These are phyloP conservation scores for Angomonas ambiguus DNA, from an alignment of 208 protist species.

Conservation along the genomic window DNA sequence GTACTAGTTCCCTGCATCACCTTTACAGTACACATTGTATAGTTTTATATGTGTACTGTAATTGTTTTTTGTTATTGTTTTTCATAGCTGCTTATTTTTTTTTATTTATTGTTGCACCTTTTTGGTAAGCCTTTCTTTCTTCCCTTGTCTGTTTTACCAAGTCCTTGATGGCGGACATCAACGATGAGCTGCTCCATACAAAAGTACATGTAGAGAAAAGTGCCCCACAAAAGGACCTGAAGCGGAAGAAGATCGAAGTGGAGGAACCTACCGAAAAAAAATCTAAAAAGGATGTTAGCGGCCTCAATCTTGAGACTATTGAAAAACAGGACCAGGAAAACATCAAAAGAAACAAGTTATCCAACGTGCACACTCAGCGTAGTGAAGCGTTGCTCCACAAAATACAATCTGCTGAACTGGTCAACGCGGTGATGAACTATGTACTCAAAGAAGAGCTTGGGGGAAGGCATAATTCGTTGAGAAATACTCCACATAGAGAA, in stretches of 20 bases:
- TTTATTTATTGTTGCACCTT: too few species aligned
- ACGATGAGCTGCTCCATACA: slow-evolving; percentile 11
- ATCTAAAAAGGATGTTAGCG: neutral
- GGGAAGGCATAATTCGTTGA: slow-evolving; percentile 48
- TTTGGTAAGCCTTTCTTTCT: neutral
- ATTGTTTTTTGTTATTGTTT: too few species aligned
- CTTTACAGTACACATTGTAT: too few species aligned
- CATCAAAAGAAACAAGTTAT: neutral
- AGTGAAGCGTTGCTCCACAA: neutral
- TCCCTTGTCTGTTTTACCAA: neutral
- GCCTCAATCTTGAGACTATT: neutral
- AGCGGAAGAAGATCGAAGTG: neutral
- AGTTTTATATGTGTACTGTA: too few species aligned
- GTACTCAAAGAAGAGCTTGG: slow-evolving; percentile 48
- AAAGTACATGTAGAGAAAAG: neutral
- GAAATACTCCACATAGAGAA: neutral
- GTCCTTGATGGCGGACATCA: slow-evolving; percentile 16
- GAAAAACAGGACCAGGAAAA: neutral
- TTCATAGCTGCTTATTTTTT: too few species aligned
- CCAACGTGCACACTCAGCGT: neutral
- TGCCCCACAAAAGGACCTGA: neutral
- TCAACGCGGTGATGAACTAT: slow-evolving; percentile 56
- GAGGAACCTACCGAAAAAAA: neutral
- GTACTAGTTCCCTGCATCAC: too few species aligned
- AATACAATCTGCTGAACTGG: slow-evolving; percentile 27